phyloP scores from a whole-genome alignment of 805 yeast genomes.

The Vanderwaltozyma polyspora region DNA sequence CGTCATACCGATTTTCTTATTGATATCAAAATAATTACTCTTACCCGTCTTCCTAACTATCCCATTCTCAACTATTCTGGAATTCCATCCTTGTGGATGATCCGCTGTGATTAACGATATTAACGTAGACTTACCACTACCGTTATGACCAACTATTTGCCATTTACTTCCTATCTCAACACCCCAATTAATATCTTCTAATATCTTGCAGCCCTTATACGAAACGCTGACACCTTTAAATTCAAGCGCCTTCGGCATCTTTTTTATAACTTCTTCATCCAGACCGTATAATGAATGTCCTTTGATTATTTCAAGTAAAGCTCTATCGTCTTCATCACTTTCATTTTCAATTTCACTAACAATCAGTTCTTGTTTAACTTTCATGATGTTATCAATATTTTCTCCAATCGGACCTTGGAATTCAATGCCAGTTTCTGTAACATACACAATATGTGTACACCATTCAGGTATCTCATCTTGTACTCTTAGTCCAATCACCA shows the following conservation, averaged over 20 bases:
- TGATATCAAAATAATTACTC: conserved; percentile 67
- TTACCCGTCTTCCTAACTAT: conserved; percentile 58
- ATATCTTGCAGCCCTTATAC: conserved; percentile 51
- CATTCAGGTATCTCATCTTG: conserved; percentile 73
- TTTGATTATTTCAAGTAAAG: conserved; percentile 14
- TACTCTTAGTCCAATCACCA: conserved; percentile 63
- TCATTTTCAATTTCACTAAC: neutral
- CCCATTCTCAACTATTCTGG: conserved; percentile 53
- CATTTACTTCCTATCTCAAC: conserved; percentile 67
- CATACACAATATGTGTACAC: conserved; percentile 63
- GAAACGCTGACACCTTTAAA: conserved; percentile 53
- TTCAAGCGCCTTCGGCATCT: conserved; percentile 31
- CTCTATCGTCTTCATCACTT: neutral
- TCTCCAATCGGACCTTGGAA: conserved; percentile 34
- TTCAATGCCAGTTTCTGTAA: conserved; percentile 34
- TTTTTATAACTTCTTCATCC: conserved; percentile 7
- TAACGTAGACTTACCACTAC: conserved; percentile 87
- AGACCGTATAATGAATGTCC: conserved; percentile 15
- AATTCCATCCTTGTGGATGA: conserved; percentile 93
- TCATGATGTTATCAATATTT: conserved; percentile 16
- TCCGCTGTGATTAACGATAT: conserved; percentile 80
- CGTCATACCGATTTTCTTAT: conserved; percentile 68
- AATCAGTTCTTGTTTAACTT: conserved; percentile 1
- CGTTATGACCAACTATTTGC: conserved; percentile 85
- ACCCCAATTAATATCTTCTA: conserved; percentile 53